Conservation (phyloP, 169 alveolate species). For the Plasmodium cynomolgi region DNA sequence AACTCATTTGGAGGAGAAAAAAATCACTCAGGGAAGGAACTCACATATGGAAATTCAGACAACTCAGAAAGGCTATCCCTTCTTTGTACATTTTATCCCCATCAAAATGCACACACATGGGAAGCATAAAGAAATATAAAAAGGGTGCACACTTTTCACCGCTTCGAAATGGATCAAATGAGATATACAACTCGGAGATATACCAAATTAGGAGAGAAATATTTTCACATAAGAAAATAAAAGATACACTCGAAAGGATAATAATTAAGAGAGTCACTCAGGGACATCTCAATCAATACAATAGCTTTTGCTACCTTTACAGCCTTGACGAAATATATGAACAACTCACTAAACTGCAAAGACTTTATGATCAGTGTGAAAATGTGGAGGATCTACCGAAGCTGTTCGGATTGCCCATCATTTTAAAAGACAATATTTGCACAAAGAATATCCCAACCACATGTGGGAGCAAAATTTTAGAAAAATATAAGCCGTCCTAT, state of each 20-base stretch:
- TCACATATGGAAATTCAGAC: neutral
- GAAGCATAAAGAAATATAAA: neutral
- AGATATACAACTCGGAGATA: constrained; percentile 17
- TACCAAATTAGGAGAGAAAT: constrained; percentile 53
- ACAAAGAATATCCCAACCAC: constrained; percentile 35
- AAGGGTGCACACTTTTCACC: neutral
- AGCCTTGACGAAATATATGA: constrained; percentile 28
- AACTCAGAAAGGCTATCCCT: neutral
- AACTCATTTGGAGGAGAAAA: neutral
- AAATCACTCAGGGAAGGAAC: neutral
- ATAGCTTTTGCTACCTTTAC: constrained; percentile 55
- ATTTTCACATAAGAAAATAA: neutral
- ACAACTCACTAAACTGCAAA: constrained; percentile 25
- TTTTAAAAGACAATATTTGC: constrained; percentile 43
- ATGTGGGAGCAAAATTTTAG: constrained; percentile 72
- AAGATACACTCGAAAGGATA: constrained; percentile 2
- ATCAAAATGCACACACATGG: neutral
- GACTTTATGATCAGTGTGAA: constrained; percentile 21
- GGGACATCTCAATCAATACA: constrained; percentile 27
- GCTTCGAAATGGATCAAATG: neutral
- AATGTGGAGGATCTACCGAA: constrained; percentile 20
- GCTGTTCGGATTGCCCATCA: constrained; percentile 52
- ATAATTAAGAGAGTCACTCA: constrained; percentile 14
- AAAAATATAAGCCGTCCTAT: constrained; percentile 75
- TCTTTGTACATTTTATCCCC: neutral